Conservation (phyloP, 305 asterid species). For the Stenogyne calaminthoides region DNA sequence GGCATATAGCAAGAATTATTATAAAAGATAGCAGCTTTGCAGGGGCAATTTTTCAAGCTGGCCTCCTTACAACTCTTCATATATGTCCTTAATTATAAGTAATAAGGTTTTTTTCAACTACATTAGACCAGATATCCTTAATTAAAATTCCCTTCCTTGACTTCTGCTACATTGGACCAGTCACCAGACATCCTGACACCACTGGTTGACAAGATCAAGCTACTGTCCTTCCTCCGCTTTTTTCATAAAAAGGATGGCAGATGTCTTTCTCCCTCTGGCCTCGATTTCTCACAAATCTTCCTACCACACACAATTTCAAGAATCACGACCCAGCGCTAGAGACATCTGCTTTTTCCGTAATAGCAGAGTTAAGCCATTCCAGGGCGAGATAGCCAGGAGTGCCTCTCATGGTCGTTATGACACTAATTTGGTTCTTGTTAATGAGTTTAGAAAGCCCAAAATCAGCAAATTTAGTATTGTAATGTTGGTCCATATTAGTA, state of each 20-base stretch:
- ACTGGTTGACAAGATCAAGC: constrained; percentile 33
- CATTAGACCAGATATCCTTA: too few species aligned
- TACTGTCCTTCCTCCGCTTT: constrained; percentile 33
- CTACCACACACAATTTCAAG: constrained; percentile 43
- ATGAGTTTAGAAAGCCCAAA: constrained; percentile 49
- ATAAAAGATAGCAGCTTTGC: too few species aligned
- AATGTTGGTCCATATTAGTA: constrained; percentile 22
- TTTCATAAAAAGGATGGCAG: constrained; percentile 33
- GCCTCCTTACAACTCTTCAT: too few species aligned
- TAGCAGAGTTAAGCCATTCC: constrained; percentile 30
- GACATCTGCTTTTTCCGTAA: constrained; percentile 48
- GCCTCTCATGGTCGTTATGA: constrained; percentile 43
- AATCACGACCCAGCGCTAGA: constrained; percentile 39
- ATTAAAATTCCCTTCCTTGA: too few species aligned
- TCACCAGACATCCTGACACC: constrained; percentile 28
- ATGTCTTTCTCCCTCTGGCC: constrained; percentile 31
- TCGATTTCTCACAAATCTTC: constrained; percentile 30
- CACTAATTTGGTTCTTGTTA: constrained; percentile 40
- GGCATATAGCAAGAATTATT: too few species aligned
- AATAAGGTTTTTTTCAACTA: too few species aligned
- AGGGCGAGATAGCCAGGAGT: constrained; percentile 38
- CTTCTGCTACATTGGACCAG: constrained; percentile 23
- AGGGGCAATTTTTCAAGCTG: too few species aligned
- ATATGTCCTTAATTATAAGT: too few species aligned
- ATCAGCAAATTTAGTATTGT: constrained; percentile 42